A percentile compares a stretch with the other conserved stretches of the same genome.
Conservation (phyloP, 495 filamentous ascomycete species). For the Cercophora sp. region DNA sequence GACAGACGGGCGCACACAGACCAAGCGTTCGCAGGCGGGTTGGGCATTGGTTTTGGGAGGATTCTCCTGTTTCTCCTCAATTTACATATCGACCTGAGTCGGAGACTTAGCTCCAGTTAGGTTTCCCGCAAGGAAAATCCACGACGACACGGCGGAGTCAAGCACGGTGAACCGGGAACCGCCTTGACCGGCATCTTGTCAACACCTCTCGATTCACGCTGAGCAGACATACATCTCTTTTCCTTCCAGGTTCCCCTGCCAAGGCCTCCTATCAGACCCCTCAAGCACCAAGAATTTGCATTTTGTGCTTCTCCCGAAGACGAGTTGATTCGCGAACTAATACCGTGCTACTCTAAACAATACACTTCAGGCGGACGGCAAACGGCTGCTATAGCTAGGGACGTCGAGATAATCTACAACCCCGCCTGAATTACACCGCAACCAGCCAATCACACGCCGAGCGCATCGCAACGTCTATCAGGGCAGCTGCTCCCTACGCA, state of each 20-base stretch:
- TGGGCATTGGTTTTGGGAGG: too few species aligned
- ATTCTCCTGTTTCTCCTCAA: too few species aligned
- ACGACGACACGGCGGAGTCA: too few species aligned
- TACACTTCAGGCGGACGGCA: slow-evolving; percentile 12
- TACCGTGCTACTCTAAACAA: slow-evolving; percentile 11
- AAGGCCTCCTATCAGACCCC: not conserved
- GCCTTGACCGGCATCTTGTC: too few species aligned
- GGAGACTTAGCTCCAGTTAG: too few species aligned
- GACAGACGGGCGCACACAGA: slow-evolving; percentile 13
- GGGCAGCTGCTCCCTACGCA: too few species aligned
- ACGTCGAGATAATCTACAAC: not conserved
- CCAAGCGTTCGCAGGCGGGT: slow-evolving; percentile 28
- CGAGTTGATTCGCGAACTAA: slow-evolving; percentile 9
- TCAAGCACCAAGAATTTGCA: not conserved
- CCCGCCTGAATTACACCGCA: not conserved
- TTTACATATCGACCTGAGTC: too few species aligned
- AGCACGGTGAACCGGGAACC: too few species aligned
- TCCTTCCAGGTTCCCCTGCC: not conserved
- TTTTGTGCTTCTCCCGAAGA: slow-evolving; percentile 8
- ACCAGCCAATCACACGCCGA: slow-evolving; percentile 4
- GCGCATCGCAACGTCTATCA: too few species aligned
- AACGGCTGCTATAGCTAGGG: not conserved
- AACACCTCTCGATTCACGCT: too few species aligned
- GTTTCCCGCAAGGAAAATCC: too few species aligned
- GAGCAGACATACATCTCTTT: too few species aligned